A percentile compares a stretch with the other conserved stretches of the same genome.
phyloP scores from a whole-genome alignment of 495 filamentous ascomycete species.

The Talaromyces stipitatus region DNA sequence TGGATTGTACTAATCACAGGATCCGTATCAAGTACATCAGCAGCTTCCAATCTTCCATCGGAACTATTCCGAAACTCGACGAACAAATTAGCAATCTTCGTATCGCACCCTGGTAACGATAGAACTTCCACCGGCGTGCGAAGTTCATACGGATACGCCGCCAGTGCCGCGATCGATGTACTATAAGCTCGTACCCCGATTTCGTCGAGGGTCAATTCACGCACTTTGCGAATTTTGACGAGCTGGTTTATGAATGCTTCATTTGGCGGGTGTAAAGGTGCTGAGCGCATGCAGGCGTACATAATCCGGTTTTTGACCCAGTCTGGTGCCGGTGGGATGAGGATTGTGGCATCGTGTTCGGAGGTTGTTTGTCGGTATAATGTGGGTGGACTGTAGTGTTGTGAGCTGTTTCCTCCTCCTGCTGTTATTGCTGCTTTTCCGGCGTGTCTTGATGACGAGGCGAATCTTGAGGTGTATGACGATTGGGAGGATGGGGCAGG shows the following conservation, averaged over 20 bases:
- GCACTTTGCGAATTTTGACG: conserved; percentile 62
- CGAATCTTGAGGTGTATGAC: conserved; percentile 7
- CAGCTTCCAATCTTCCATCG: conserved; percentile 51
- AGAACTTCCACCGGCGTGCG: conserved; percentile 52
- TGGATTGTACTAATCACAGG: conserved; percentile 54
- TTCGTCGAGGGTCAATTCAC: conserved; percentile 62
- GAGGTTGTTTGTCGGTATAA: conserved; percentile 62
- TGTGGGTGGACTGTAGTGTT: conserved; percentile 23
- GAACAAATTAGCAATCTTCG: conserved; percentile 73
- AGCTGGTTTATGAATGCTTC: conserved; percentile 67
- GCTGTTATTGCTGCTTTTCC: no score
- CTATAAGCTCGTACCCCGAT: conserved; percentile 86
- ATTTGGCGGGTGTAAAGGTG: conserved; percentile 65
- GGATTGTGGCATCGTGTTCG: conserved; percentile 52
- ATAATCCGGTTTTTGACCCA: conserved; percentile 58
- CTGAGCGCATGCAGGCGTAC: conserved; percentile 77
- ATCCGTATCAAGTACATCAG: conserved; percentile 55
- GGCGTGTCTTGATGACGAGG: conserved; percentile 12
- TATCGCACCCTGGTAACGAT: conserved; percentile 70
- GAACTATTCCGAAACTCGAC: conserved; percentile 58
- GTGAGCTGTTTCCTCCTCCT: background rate
- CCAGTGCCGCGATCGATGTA: conserved; percentile 72
- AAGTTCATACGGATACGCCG: conserved; percentile 69
- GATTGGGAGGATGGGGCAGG: conserved; percentile 5
- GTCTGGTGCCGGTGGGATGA: conserved; percentile 54